Evolutionary conservation across 768 basidiomycete species (phyloP).

Genomic region (Chalciporus sphaerocephalus): DNA sequence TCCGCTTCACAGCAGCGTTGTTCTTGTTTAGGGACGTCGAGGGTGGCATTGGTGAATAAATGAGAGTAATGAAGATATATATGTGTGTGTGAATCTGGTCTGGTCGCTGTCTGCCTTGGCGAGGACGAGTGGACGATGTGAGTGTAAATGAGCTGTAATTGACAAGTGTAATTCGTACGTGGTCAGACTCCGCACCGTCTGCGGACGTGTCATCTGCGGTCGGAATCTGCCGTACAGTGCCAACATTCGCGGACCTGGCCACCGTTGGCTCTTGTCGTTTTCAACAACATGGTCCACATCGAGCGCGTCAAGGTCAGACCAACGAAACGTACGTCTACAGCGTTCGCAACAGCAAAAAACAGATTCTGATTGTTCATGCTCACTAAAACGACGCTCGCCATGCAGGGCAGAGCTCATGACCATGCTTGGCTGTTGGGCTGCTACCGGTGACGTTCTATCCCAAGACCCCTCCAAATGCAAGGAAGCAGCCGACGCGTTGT

Average conservation of each 20-base stretch:
- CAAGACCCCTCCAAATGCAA: slow-evolving; percentile 46
- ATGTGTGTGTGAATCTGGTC: neutral
- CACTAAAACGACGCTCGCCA: slow-evolving; percentile 12
- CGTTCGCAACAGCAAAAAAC: neutral
- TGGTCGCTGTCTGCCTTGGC: neutral
- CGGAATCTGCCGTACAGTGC: slow-evolving; percentile 19
- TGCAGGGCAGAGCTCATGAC: slow-evolving; percentile 53
- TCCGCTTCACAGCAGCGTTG: slow-evolving; percentile 92
- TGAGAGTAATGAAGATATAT: neutral
- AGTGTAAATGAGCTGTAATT: too few species aligned
- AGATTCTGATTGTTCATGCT: neutral
- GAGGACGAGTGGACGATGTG: neutral
- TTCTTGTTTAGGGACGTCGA: slow-evolving; percentile 72
- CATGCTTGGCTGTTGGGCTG: slow-evolving; percentile 88
- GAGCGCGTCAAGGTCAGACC: slow-evolving; percentile 78
- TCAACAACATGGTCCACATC: slow-evolving; percentile 56
- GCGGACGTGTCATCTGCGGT: too few species aligned
- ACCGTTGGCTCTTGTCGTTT: neutral
- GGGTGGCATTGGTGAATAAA: neutral
- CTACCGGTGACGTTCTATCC: slow-evolving; percentile 57
- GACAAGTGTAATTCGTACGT: slow-evolving; percentile 8
- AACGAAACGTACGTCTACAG: slow-evolving; percentile 53
- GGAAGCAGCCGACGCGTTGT: slow-evolving; percentile 55
- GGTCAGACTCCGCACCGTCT: too few species aligned
- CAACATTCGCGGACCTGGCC: slow-evolving; percentile 10